Conservation (phyloP, 2,329 filamentous ascomycete genomes). For the Cucurbitaria berberidis region DNA sequence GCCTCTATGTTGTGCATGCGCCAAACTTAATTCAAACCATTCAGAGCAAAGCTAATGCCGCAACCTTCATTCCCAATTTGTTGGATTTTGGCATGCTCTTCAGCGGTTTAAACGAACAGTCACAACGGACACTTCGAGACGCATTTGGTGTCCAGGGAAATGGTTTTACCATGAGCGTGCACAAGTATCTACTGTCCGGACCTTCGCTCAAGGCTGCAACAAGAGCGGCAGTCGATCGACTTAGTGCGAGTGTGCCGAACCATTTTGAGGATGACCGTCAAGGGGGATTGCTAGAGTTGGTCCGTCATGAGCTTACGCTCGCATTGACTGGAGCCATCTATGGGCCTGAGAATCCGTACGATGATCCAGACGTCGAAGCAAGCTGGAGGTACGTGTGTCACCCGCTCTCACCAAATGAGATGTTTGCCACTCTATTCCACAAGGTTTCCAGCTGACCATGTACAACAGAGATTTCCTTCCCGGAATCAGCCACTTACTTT, state of each 20-base stretch:
- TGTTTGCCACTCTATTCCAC: not conserved
- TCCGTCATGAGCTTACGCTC: slow-evolving; percentile 43
- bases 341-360: slow-evolving; percentile 52
- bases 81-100: slow-evolving; percentile 40
- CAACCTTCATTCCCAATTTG: slow-evolving; percentile 50
- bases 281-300: slow-evolving; percentile 23
- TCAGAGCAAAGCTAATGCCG: slow-evolving; percentile 48
- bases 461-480: slow-evolving; percentile 31
- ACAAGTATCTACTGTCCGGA: slow-evolving; percentile 44
- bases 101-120: slow-evolving; percentile 29
- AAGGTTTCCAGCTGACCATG: slow-evolving; percentile 5
- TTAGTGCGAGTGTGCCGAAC: slow-evolving; percentile 32
- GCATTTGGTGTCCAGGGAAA: slow-evolving; percentile 47
- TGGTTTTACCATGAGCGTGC: slow-evolving; percentile 45
- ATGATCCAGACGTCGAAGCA: slow-evolving; percentile 43
- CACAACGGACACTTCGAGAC: slow-evolving; percentile 18
- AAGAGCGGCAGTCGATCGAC: slow-evolving; percentile 40
- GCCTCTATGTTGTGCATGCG: slow-evolving; percentile 52
- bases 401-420: not conserved
- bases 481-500: slow-evolving; percentile 31
- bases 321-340: slow-evolving; percentile 52
- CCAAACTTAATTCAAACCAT: slow-evolving; percentile 47
- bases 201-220: slow-evolving; percentile 47
- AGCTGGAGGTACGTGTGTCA: slow-evolving; percentile 45
- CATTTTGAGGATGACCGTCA: slow-evolving; percentile 5